A percentile compares a stretch with the other conserved stretches of the same genome.
phyloP scores from a whole-genome alignment of 805 yeast genomes.

The Metschnikowia picachoensis region DNA sequence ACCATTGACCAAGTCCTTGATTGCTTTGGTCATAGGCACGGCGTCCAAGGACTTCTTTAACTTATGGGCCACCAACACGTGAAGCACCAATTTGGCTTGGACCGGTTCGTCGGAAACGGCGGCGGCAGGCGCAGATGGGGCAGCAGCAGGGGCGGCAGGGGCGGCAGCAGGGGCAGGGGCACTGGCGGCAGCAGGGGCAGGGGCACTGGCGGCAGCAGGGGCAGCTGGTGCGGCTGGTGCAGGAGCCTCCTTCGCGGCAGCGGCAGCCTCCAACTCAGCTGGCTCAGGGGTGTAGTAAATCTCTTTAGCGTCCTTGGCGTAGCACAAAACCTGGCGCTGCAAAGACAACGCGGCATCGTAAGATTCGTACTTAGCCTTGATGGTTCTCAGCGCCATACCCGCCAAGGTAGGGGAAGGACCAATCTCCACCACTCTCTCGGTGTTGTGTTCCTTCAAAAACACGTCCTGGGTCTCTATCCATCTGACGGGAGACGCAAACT shows the following conservation, averaged over 20 bases:
- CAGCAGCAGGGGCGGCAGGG: slow-evolving; percentile 46
- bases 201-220: slow-evolving; percentile 50
- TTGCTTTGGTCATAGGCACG: slow-evolving; percentile 84
- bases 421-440: slow-evolving; percentile 96
- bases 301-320: slow-evolving; percentile 93
- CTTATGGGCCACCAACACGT: slow-evolving; percentile 91
- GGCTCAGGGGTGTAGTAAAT: slow-evolving; percentile 92
- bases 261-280: slow-evolving; percentile 38
- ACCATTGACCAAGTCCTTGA: slow-evolving; percentile 97
- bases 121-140: slow-evolving; percentile 76
- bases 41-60: slow-evolving; percentile 86
- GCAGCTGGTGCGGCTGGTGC: slow-evolving; percentile 42
- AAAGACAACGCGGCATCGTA: slow-evolving; percentile 95
- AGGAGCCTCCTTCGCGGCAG: slow-evolving; percentile 25
- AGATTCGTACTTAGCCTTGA: slow-evolving; percentile 92
- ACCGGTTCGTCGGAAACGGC: slow-evolving; percentile 88
- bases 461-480: slow-evolving; percentile 99
- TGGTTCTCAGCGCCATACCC: slow-evolving; percentile 97
- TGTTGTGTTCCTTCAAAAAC: slow-evolving; percentile 85
- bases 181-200: slow-evolving; percentile 57
- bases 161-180: slow-evolving; percentile 50
- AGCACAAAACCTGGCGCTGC: slow-evolving; percentile 91
- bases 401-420: slow-evolving; percentile 99
- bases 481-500: slow-evolving; percentile 98
- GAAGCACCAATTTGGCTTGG: slow-evolving; percentile 75